Evolutionary conservation across 345 rosid genomes (phyloP).

Genomic region (Diplotaxis tenuifolia): DNA sequence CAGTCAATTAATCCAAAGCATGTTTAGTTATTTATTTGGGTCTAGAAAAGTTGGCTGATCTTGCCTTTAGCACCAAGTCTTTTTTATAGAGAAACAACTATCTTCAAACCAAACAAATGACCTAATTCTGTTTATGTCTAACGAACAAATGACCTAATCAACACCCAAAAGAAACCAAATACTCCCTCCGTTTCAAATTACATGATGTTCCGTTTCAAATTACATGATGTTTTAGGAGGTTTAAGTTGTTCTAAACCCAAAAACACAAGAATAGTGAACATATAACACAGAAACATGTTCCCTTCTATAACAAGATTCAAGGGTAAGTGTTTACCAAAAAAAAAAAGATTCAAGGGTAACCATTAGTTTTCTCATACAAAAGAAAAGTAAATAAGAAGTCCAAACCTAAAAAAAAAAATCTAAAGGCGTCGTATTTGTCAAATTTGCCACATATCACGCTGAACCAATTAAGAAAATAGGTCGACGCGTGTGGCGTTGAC

Average conservation of each 20-base stretch:
- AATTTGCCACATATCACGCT: slow-evolving; percentile 18
- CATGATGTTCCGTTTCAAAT: no score
- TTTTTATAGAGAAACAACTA: neutral
- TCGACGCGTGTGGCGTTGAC: neutral
- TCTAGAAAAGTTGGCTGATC: neutral
- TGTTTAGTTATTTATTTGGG: neutral
- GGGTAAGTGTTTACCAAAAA: neutral
- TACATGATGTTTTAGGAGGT: no score
- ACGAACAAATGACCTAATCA: neutral
- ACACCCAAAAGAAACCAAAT: neutral
- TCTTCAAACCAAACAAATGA: neutral
- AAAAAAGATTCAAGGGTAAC: neutral
- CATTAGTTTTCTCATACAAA: no score
- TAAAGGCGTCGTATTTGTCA: slow-evolving; percentile 6
- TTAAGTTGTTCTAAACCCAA: no score
- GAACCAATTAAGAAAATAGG: slow-evolving; percentile 15
- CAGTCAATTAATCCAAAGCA: neutral
- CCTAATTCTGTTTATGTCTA: neutral
- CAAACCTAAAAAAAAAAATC: neutral
- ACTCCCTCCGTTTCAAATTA: no score
- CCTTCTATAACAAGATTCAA: neutral
- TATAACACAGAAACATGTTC: neutral
- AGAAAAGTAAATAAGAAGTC: no score
- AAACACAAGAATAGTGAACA: neutral
- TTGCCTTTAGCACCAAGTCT: neutral